Base-by-base conservation (phyloP, 208 protist genomes). In the Leptomonas seymouri region DNA sequence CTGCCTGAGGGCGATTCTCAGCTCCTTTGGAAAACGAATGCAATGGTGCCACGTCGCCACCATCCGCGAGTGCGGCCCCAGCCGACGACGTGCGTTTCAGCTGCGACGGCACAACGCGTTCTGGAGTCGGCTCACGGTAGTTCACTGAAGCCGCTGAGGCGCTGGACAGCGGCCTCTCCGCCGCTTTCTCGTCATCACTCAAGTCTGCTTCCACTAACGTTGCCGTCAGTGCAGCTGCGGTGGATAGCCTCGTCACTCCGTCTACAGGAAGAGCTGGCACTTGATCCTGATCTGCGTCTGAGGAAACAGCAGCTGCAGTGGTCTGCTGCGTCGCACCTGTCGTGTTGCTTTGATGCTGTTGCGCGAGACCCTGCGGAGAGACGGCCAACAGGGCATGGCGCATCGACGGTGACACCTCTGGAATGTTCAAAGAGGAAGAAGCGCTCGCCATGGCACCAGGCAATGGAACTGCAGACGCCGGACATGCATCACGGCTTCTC, bases 111-210 rank as follows among this genome's bases (percentile, higher is more conserved):
- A 8, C 34, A 3, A 25, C 41, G 0, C 54, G 62, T 55, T 65
- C 71, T 23, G 71, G 71, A 21, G 71, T 76, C 16, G 55, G 23
- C 62, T 46, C 71, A 20, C 50, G 44, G 4, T 69, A 46, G 57
- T 49, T 56, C 39, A 53, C 12, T 30, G 64, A 61, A 6, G 51
- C 54, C 21, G 64, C 50, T 15, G 64, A 70, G 9, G 53, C 50
- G 28, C 42, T 60, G 2, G 41, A 48, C 23, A 55, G 49, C 4
- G 18, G 18, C 46, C 11, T 8, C 21, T 15, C 23, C 25, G 6
- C 5, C 28, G 25, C 44, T 2, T 7, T 55, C 18, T 41, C n/a
- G 15, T 55, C 60, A 21, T 62, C 57, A 25, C 5, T 23, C 1
- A 5, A 3, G 16, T 55, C 60, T 21, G 55, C 60, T 16, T 25